These are phyloP conservation scores for Ustilago cynodontis DNA, from an alignment of 1,284 basidiomycete genomes.

Conservation along the genomic window DNA sequence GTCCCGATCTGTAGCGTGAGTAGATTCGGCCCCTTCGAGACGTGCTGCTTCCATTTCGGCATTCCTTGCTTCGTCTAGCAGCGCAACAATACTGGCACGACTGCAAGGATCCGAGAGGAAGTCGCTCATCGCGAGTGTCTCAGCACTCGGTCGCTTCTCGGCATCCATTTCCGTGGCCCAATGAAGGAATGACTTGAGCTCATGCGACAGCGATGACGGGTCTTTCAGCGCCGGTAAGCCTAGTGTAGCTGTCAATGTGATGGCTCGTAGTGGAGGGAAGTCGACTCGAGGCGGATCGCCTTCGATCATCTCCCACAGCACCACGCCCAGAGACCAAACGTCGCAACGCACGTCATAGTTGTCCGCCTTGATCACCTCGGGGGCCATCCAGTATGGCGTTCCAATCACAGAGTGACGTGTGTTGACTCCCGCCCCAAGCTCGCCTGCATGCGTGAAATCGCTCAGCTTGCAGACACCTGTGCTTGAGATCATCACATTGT, in stretches of 20 bases:
- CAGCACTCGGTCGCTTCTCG: conserved; percentile 55
- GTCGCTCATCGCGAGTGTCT: conserved; percentile 55
- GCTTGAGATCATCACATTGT: conserved; percentile 58
- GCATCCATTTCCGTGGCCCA: conserved; percentile 60
- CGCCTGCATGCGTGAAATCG: conserved; percentile 60
- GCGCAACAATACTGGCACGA: conserved; percentile 34
- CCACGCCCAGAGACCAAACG: conserved; percentile 61
- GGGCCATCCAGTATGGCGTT: conserved; percentile 66
- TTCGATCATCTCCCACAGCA: conserved; percentile 63
- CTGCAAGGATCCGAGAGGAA: conserved; percentile 51
- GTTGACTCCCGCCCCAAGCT: conserved; percentile 29
- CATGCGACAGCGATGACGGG: conserved; percentile 40
- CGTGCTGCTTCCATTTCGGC: conserved; percentile 34
- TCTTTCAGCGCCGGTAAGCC: conserved; percentile 53
- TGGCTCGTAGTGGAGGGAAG: conserved; percentile 59
- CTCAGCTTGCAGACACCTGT: conserved; percentile 57
- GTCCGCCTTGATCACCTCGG: conserved; percentile 61
- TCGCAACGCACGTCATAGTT: conserved; percentile 56
- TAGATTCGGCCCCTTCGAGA: conserved; percentile 11
- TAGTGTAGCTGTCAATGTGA: conserved; percentile 59
- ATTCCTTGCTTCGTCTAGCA: conserved; percentile 38
- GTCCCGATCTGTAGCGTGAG: neutral
- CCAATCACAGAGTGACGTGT: conserved; percentile 55
- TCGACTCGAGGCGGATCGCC: conserved; percentile 63
- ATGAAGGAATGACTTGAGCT: conserved; percentile 60